phyloP scores from a whole-genome alignment of 139 green algal species.

The Pleodorina starrii region DNA sequence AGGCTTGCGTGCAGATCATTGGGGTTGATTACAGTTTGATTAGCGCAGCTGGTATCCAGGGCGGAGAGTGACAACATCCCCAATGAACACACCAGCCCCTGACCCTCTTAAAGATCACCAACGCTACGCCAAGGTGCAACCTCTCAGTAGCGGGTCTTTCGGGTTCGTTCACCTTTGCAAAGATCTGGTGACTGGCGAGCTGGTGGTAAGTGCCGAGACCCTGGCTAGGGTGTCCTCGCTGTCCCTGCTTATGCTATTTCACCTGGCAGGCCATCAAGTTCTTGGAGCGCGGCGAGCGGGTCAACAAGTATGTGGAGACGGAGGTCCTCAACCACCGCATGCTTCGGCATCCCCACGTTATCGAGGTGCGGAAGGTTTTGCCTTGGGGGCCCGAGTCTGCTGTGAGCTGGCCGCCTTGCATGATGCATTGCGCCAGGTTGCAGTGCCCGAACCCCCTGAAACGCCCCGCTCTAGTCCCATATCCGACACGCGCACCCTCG shows the following conservation, averaged over 20 bases:
- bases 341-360: constrained; percentile 94
- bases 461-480: too few relatives aligned
- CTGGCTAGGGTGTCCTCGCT: not conserved
- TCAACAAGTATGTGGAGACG: constrained; percentile 89
- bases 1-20: too few relatives aligned
- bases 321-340: constrained; percentile 96
- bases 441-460: too few relatives aligned
- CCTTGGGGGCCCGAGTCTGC: too few relatives aligned
- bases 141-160: constrained; percentile 69
- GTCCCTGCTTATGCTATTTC: not conserved
- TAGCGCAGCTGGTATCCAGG: not conserved
- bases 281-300: constrained; percentile 69
- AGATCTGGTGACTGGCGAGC: constrained; percentile 67
- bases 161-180: constrained; percentile 71
- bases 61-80: not conserved
- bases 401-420: too few relatives aligned
- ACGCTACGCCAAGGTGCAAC: constrained; percentile 59
- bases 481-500: too few relatives aligned
- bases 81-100: not conserved
- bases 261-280: constrained; percentile 76
- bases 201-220: constrained; percentile 49
- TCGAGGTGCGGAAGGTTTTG: constrained; percentile 80
- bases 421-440: too few relatives aligned
- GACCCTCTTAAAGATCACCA: constrained; percentile 61
- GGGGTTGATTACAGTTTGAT: not conserved